These are phyloP conservation scores for Pleodorina starrii DNA, from an alignment of 139 green algal species.

Conservation along the genomic window DNA sequence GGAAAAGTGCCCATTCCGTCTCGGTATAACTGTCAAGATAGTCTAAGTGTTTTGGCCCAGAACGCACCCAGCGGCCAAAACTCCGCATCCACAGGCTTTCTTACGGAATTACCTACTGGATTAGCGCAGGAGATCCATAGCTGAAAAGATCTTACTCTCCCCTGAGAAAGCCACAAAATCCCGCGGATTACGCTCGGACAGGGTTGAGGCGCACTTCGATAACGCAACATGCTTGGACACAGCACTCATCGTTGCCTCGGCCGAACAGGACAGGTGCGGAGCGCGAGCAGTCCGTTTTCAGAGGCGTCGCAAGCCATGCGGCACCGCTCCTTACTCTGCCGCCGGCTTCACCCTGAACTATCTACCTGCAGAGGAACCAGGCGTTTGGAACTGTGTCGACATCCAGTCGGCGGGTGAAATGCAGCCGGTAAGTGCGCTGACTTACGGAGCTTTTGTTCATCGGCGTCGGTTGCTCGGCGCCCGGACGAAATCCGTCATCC, in stretches of 20 bases:
- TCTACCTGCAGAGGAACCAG: not conserved
- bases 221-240: not conserved
- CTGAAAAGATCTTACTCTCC: no score
- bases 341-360: no score
- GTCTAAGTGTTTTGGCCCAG: no score
- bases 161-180: not conserved
- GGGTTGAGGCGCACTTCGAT: not conserved
- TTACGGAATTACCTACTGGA: no score
- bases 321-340: not conserved
- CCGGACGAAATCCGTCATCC: not conserved
- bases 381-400: not conserved
- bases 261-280: constrained; percentile 12
- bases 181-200: not conserved
- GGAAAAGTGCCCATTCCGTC: not conserved
- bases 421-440: not conserved
- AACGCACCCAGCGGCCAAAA: no score
- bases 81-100: no score
- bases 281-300: not conserved
- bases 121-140: no score
- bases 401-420: not conserved
- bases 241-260: not conserved
- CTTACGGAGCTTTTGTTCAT: not conserved
- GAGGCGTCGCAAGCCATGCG: not conserved
- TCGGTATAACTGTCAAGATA: not conserved
- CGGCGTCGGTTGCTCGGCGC: not conserved